Conservation (phyloP, 768 basidiomycete species). For the Lentinus brumalis region DNA sequence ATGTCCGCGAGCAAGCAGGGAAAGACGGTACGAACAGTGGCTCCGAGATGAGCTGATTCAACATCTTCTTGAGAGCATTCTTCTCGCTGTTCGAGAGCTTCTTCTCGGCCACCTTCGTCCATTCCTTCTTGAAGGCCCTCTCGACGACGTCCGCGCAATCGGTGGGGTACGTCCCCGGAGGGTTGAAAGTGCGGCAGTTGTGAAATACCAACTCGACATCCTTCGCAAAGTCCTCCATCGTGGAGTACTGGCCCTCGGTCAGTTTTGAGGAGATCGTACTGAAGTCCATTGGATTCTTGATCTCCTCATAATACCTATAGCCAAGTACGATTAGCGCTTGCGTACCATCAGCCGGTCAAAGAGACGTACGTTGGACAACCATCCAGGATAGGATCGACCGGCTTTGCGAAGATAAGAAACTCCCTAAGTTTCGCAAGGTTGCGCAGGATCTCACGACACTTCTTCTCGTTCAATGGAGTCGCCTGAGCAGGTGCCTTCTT, state of each 20-base stretch:
- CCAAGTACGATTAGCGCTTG: slow-evolving; percentile 8
- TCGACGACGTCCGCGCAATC: slow-evolving; percentile 76
- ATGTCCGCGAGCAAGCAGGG: slow-evolving; percentile 1
- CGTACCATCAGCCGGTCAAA: not conserved
- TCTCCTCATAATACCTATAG: slow-evolving; percentile 87
- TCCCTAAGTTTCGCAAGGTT: slow-evolving; percentile 62
- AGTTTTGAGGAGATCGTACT: slow-evolving; percentile 77
- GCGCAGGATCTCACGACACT: slow-evolving; percentile 74
- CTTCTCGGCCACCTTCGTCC: slow-evolving; percentile 73
- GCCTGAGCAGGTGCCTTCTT: slow-evolving; percentile 33
- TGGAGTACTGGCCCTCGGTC: slow-evolving; percentile 63
- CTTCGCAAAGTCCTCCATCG: slow-evolving; percentile 79
- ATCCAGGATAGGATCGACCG: slow-evolving; percentile 82
- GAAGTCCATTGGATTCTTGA: slow-evolving; percentile 92
- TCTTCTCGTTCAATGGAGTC: slow-evolving; percentile 77
- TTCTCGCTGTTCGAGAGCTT: slow-evolving; percentile 82
- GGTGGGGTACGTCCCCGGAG: slow-evolving; percentile 72
- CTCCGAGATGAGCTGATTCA: slow-evolving; percentile 72
- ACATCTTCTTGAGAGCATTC: slow-evolving; percentile 67
- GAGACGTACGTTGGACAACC: slow-evolving; percentile 86
- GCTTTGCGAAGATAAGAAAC: slow-evolving; percentile 69
- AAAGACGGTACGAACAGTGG: slow-evolving; percentile 49
- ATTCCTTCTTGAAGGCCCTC: slow-evolving; percentile 79
- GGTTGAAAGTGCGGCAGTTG: slow-evolving; percentile 95
- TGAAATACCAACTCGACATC: slow-evolving; percentile 83